A percentile compares a stretch with the other conserved stretches of the same genome.
Conservation (phyloP, 2,329 filamentous ascomycete genomes). For the Karstenula rhodostoma region DNA sequence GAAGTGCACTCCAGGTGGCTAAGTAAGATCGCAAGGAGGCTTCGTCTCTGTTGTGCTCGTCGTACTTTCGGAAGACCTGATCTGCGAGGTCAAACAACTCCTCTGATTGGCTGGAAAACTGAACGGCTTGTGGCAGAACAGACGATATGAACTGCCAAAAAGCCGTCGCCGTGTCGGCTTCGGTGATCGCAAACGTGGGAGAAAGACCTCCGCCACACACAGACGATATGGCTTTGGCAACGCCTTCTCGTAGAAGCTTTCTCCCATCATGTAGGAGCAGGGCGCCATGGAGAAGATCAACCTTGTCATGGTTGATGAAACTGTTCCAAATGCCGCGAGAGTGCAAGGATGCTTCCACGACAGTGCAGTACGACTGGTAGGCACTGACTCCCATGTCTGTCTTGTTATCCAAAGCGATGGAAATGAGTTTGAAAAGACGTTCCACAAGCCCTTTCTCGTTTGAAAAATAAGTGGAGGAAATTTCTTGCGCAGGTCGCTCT, state of each 20-base stretch:
- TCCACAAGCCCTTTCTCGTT: slow-evolving; percentile 38
- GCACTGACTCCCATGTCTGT: slow-evolving; percentile 25
- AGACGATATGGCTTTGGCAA: slow-evolving; percentile 42
- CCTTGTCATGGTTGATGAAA: slow-evolving; percentile 36
- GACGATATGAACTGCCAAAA: slow-evolving; percentile 46
- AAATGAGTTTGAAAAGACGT: slow-evolving; percentile 40
- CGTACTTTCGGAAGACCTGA: slow-evolving; percentile 45
- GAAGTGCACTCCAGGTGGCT: slow-evolving; percentile 40
- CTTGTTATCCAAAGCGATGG: slow-evolving; percentile 27
- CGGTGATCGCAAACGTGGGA: slow-evolving; percentile 39
- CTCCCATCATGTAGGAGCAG: slow-evolving; percentile 40
- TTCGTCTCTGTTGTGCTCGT: slow-evolving; percentile 45
- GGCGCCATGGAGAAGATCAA: slow-evolving; percentile 36
- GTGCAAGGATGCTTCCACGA: slow-evolving; percentile 49
- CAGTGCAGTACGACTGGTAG: slow-evolving; percentile 39
- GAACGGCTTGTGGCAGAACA: slow-evolving; percentile 40
- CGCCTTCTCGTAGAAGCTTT: slow-evolving; percentile 34
- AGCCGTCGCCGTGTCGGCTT: slow-evolving; percentile 39
- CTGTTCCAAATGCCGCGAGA: slow-evolving; percentile 44
- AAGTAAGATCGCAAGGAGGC: slow-evolving; percentile 38
- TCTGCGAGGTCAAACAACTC: slow-evolving; percentile 48
- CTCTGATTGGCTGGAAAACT: slow-evolving; percentile 33
- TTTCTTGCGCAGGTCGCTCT: slow-evolving; percentile 45
- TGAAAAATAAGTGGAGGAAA: slow-evolving; percentile 44
- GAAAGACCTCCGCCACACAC: slow-evolving; percentile 46